phyloP scores from a whole-genome alignment of 352 stramenopile species.

The Pythium folliculosum region DNA sequence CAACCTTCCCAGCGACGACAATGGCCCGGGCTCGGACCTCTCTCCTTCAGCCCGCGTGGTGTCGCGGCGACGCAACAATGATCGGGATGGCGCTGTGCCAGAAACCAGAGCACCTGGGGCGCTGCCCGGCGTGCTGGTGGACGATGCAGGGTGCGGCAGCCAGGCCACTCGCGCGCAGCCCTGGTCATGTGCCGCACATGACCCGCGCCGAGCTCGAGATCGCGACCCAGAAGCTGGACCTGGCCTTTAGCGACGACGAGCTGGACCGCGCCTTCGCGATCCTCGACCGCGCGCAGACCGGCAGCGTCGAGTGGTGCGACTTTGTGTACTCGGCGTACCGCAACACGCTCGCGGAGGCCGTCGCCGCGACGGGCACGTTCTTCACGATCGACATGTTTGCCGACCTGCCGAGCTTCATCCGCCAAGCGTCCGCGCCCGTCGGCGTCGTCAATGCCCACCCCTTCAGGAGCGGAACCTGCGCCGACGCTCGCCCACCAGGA shows the following conservation, averaged over 20 bases:
- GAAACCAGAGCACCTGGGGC: no score
- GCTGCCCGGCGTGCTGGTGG: background rate
- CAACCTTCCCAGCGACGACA: background rate
- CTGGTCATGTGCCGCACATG: conserved; percentile 27
- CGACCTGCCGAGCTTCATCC: conserved; percentile 44
- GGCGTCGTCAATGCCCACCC: background rate
- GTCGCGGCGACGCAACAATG: background rate
- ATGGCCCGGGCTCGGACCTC: background rate
- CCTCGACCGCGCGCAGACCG: conserved; percentile 41
- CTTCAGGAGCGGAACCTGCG: background rate
- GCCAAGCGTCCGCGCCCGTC: background rate
- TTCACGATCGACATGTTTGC: conserved; percentile 50
- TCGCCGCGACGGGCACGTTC: conserved; percentile 19
- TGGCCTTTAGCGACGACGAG: conserved; percentile 35
- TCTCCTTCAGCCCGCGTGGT: background rate
- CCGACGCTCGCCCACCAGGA: background rate
- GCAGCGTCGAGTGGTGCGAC: conserved; percentile 48
- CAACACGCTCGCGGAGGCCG: conserved; percentile 25
- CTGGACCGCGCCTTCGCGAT: conserved; percentile 33
- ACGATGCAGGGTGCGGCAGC: background rate
- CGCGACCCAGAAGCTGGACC: conserved; percentile 56
- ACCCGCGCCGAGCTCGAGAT: conserved; percentile 49
- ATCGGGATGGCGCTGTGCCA: background rate
- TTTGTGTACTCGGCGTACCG: conserved; percentile 43
- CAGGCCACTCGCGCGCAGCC: background rate